Evolutionary conservation across 805 yeast species (phyloP), one percentile per base, ranked within the genome.

Genomic region (Starmerella vitae): DNA sequence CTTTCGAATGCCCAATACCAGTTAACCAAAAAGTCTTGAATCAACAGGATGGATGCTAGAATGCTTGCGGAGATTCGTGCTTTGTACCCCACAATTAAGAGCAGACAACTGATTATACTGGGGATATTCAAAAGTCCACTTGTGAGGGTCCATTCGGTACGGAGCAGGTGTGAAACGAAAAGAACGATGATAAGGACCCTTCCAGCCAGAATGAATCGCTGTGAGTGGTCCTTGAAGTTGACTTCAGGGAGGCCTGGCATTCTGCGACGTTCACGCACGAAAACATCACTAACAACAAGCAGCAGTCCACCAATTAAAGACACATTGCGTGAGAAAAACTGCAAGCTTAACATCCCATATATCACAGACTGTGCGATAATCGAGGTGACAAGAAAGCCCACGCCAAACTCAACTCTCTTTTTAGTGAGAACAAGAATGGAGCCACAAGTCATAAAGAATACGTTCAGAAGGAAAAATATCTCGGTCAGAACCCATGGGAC

Each of bases 261-360:
- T 28, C 71, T 59, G 56, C 68, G 71, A 44, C 67, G 66, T 63
- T 72, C 84, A 47, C 82, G 74, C 20, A 82, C 86, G 50, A 86
- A 69, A 7, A 88, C 76, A 58, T 88, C 96, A 39, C 88, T 74
- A 43, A 84, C 72, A 5, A 88, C 94, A 53, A 88, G 72, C 50
- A 88, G 64, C 46, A 88, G 69, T 5, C 97, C 97, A 33, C 98
- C 98, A 48, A 84, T 77, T 36, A 88, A 88, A 18, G 93, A 78
- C 49, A 86, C 66, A 58, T 84, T 85, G 64, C 96, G 76, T 54
- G 84, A 69, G 52, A 91, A 74, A 62, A 86, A 88, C 42, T 73
- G 72, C 22, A 78, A 67, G 52, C 86, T 94, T 51, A 78, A 74
- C 47, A 83, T 72, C 4, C 97, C 97, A 56, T 88, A 88, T 44